These are phyloP conservation scores for Zychaea mexicana DNA, from an alignment of 371 early-diverging fungal genomes.

Conservation along the genomic window DNA sequence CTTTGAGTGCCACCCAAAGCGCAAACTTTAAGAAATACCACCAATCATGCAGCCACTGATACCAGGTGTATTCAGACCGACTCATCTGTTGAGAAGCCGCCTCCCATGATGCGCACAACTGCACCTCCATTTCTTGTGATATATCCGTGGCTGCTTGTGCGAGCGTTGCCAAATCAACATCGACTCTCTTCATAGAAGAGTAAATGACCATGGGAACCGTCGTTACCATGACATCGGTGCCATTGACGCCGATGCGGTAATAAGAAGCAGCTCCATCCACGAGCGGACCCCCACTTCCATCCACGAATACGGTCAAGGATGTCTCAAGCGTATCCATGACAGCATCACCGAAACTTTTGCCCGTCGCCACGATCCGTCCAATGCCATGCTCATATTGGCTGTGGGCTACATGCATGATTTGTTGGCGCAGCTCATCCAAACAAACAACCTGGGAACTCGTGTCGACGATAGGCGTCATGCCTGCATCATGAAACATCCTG, in stretches of 20 bases:
- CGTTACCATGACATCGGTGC: not conserved
- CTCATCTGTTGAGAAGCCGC: not conserved
- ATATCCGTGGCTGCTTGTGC: not conserved
- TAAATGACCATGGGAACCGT: constrained; percentile 1
- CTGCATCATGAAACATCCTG: not conserved
- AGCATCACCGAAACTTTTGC: not conserved
- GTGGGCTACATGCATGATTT: not conserved
- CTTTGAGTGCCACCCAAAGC: not conserved
- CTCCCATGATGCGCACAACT: not conserved
- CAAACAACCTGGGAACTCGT: not conserved
- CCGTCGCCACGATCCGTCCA: not conserved
- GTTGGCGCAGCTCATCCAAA: not conserved
- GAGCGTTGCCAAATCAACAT: not conserved
- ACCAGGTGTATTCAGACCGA: not conserved
- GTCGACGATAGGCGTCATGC: not conserved
- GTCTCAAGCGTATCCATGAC: constrained; percentile 1
- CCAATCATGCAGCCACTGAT: not conserved
- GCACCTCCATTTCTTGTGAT: not conserved
- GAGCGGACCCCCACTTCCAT: not conserved
- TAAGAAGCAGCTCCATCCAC: not conserved
- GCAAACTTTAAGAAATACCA: not conserved
- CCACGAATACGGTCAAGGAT: not conserved
- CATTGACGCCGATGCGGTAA: not conserved
- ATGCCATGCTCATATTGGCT: not conserved
- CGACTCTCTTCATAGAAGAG: not conserved